Evolutionary conservation across 768 basidiomycete genomes (phyloP).

Genomic region (Leccinum uliginosum): DNA sequence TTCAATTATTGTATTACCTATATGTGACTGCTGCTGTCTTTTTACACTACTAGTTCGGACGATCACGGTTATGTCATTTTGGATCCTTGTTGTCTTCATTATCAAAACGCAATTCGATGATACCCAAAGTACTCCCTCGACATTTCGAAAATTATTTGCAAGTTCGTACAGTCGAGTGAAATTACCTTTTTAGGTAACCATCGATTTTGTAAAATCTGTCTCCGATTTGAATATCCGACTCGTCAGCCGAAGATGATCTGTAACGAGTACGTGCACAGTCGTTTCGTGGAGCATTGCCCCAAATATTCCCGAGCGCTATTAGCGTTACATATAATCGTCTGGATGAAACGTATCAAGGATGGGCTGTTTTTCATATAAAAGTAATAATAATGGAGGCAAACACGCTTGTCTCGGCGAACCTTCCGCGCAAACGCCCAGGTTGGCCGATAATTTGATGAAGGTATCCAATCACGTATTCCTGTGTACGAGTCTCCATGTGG

Average conservation of each 20-base stretch:
- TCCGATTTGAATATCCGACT: background rate
- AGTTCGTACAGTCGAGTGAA: too few species aligned
- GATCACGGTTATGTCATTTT: background rate
- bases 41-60: slow-evolving; percentile 1
- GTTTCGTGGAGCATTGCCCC: too few species aligned
- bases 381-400: background rate
- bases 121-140: slow-evolving; percentile 3
- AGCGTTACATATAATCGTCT: too few species aligned
- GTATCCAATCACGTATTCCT: background rate
- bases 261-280: too few species aligned
- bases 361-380: background rate
- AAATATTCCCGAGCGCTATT: background rate
- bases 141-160: background rate
- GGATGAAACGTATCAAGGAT: background rate
- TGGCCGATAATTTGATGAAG: background rate
- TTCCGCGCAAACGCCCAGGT: background rate
- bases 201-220: background rate
- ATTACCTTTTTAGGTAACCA: background rate
- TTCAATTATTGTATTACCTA: background rate
- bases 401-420: background rate
- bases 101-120: slow-evolving; percentile 3
- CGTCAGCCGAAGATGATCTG: background rate
- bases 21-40: background rate
- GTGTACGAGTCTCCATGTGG: background rate
- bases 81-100: background rate